phyloP scores from a whole-genome alignment of 1,284 basidiomycete genomes.

The Naganishia liquefaciens region DNA sequence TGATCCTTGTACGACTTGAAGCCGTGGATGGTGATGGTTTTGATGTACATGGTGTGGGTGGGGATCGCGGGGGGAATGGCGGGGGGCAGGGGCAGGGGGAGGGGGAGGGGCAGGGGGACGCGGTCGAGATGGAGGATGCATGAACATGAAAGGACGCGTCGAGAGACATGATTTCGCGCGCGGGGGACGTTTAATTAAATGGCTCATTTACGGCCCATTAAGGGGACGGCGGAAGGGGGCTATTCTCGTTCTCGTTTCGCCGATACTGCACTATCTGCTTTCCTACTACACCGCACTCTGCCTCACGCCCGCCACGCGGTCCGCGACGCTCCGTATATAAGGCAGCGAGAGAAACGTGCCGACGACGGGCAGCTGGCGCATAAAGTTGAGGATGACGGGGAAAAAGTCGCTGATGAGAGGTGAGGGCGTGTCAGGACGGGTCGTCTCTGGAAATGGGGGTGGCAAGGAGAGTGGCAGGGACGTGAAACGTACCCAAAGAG shows the following conservation, averaged over 20 bases:
- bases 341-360: slow-evolving; percentile 85
- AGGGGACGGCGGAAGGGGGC: too few species aligned
- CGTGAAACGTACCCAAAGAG: slow-evolving; percentile 81
- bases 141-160: slow-evolving; percentile 26
- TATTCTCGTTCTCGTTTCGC: too few species aligned
- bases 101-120: background rate
- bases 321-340: slow-evolving; percentile 63
- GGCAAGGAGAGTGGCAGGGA: background rate
- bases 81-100: too few species aligned
- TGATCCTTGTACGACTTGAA: slow-evolving; percentile 89
- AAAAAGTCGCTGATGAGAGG: slow-evolving; percentile 84
- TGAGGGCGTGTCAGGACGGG: background rate
- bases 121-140: background rate
- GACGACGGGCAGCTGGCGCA: slow-evolving; percentile 90
- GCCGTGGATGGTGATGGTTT: slow-evolving; percentile 87
- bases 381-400: slow-evolving; percentile 94
- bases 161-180: background rate
- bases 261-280: too few species aligned
- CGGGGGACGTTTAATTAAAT: background rate
- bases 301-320: slow-evolving; percentile 51
- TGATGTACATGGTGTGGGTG: slow-evolving; percentile 64
- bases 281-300: slow-evolving; percentile 54
- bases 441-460: background rate
- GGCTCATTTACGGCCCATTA: background rate
- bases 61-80: background rate